Conservation (phyloP, 345 rosid species). For the Erysimum cheiranthoides region DNA sequence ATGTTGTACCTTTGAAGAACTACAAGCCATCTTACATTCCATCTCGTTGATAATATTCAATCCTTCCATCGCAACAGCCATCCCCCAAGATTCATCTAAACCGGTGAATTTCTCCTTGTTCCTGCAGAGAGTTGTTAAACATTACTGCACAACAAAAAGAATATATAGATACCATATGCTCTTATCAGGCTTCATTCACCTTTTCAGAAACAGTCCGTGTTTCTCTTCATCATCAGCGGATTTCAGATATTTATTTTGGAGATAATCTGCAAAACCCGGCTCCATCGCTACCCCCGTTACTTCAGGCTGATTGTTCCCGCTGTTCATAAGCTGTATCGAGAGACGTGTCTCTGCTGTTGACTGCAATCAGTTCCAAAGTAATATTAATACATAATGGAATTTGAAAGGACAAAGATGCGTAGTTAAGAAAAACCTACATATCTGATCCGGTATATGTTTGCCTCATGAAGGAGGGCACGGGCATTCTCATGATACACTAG, state of each 20-base stretch:
- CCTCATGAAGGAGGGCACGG: constrained; percentile 82
- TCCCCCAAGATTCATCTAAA: constrained; percentile 50
- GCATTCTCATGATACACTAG: constrained; percentile 83
- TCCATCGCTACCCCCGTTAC: constrained; percentile 75
- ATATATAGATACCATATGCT: constrained; percentile 22
- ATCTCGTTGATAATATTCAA: constrained; percentile 69
- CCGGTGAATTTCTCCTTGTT: constrained; percentile 52
- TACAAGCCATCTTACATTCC: constrained; percentile 81
- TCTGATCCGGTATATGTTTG: constrained; percentile 86
- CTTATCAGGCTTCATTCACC: constrained; percentile 51
- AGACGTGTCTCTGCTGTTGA: constrained; percentile 61
- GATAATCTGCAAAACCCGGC: constrained; percentile 82
- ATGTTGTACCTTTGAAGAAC: constrained; percentile 78
- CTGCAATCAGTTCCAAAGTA: constrained; percentile 54
- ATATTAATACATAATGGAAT: constrained; percentile 18
- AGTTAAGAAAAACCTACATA: constrained; percentile 64
- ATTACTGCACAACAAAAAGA: constrained; percentile 12
- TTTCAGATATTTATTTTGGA: constrained; percentile 68
- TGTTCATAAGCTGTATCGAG: constrained; percentile 92
- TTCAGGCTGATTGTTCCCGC: constrained; percentile 84
- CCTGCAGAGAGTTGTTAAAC: constrained; percentile 57
- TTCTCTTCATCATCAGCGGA: constrained; percentile 66
- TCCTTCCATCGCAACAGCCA: constrained; percentile 60
- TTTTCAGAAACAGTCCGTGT: constrained; percentile 70
- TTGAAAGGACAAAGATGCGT: constrained; percentile 6